A percentile compares a stretch with the other conserved stretches of the same genome.
These are phyloP conservation scores for Phyllachora maydis DNA, from an alignment of 2,329 filamentous ascomycete genomes.

Conservation along the genomic window DNA sequence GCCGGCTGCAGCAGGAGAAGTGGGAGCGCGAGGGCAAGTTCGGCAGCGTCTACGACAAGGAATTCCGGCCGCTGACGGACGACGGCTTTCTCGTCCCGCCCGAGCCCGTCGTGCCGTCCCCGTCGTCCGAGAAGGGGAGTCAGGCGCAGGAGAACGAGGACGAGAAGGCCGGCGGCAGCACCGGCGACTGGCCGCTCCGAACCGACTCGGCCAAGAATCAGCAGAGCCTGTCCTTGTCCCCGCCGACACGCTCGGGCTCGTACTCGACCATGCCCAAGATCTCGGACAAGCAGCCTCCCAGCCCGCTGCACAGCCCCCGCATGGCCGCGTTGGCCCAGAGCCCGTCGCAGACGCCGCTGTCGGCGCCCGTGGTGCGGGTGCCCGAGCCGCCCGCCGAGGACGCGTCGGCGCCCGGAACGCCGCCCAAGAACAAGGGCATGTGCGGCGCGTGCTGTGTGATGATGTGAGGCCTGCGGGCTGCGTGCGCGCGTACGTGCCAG, in stretches of 20 bases:
- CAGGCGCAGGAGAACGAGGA: conserved; percentile 10
- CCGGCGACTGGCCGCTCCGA: conserved; percentile 38
- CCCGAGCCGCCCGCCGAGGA: conserved; percentile 30
- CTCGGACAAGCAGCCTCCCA: conserved; percentile 18
- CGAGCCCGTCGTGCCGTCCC: conserved; percentile 12
- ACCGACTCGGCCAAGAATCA: too few species aligned
- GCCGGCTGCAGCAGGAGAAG: conserved; percentile 76
- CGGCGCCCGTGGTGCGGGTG: conserved; percentile 22
- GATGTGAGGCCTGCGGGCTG: conserved; percentile 44
- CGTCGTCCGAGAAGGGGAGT: too few species aligned
- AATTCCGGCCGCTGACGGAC: conserved; percentile 67
- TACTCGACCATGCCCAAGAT: conserved; percentile 47
- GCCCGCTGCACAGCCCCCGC: conserved; percentile 22
- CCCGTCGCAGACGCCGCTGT: conserved; percentile 17
- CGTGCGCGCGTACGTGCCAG: too few species aligned
- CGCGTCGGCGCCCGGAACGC: too few species aligned
- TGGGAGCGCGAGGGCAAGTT: conserved; percentile 87
- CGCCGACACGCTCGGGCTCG: conserved; percentile 23
- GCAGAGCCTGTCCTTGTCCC: conserved; percentile 27
- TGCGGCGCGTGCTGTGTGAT: conserved; percentile 54
- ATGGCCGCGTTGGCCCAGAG: too few species aligned
- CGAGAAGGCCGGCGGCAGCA: conserved; percentile 5
- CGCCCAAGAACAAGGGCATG: conserved; percentile 29
- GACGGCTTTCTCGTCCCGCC: conserved; percentile 30
- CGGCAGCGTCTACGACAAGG: conserved; percentile 66